Evolutionary conservation across 345 rosid genomes (phyloP).

Genomic region (Citrus maxima): DNA sequence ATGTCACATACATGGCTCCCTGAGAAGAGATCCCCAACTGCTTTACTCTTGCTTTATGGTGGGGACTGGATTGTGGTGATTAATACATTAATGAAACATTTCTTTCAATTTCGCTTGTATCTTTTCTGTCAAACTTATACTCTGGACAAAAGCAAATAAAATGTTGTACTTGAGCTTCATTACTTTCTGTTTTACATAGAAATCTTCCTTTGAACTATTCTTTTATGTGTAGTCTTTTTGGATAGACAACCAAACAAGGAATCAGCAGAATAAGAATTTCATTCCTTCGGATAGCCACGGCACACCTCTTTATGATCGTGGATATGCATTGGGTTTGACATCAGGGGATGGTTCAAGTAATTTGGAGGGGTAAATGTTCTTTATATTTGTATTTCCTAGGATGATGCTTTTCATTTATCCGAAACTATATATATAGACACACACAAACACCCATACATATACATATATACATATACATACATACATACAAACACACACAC

Average conservation of each 20-base stretch:
- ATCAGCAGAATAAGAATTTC: conserved; percentile 25
- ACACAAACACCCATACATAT: background rate
- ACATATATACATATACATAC: too few species aligned
- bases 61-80: background rate
- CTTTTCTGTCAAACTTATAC: background rate
- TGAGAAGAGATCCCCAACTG: too few species aligned
- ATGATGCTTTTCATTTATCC: background rate
- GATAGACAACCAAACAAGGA: conserved; percentile 66
- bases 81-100: background rate
- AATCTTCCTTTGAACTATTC: conserved; percentile 16
- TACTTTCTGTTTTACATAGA: background rate
- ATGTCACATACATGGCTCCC: too few species aligned
- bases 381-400: background rate
- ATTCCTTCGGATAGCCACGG: conserved; percentile 43
- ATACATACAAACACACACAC: background rate
- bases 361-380: conserved; percentile 56
- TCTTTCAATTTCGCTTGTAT: background rate
- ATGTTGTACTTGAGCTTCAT: background rate
- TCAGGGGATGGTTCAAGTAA: conserved; percentile 59
- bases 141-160: background rate
- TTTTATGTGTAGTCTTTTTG: conserved; percentile 71
- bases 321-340: conserved; percentile 73
- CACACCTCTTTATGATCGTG: conserved; percentile 93
- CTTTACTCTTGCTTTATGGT: background rate
- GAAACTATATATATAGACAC: background rate